Evolutionary conservation across 208 protist species (phyloP), one percentile per base, ranked within the genome.

Genomic region (Trypanosoma theileri): DNA sequence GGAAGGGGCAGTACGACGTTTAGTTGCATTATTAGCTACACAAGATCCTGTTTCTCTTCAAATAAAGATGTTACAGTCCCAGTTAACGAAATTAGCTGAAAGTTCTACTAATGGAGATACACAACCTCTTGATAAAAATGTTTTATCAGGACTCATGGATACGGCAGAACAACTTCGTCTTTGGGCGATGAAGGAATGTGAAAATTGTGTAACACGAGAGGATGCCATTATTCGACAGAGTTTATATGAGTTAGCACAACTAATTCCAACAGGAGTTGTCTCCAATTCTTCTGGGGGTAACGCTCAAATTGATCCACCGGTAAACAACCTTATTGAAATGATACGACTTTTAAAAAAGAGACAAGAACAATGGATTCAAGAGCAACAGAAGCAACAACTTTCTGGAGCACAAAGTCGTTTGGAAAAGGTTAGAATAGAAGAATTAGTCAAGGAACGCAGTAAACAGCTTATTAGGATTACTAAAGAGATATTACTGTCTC

Each of bases 241-340:
- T 7, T 59, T 93, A 8, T 73, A 87, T n/a, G 82, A 91, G 64
- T 75, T 93, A 1, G 88, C 88, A 8, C 88, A 93, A 58, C 73
- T 93, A 24, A 72, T 93, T 40, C 62, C 73, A 22, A 73, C 75
- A 10, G 69, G 73, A 22, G 53, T 62, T 52, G 17, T 55, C 13
- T 35, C 52, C 35, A 60, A 35, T 40, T 54, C 64, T 45, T 35
- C 35, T 54, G 66, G 54, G 3, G 41, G 66, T 26, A 35, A 41
- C 4, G 71, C 71, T 48, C 80, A 74, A 61, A 81, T 94, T 55
- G 77, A 84, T 44, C 76, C 88, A 14, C 88, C 88, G 0, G 88
- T 85, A 19, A 55, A 57, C 13, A 75, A 83, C 52, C 58, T 94
- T 35, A 40, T 75, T n/a, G 83, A 85, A 16, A 94, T 94, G 84